phyloP scores from a whole-genome alignment of 495 filamentous ascomycete genomes.

The Aspergillus bertholletiae region DNA sequence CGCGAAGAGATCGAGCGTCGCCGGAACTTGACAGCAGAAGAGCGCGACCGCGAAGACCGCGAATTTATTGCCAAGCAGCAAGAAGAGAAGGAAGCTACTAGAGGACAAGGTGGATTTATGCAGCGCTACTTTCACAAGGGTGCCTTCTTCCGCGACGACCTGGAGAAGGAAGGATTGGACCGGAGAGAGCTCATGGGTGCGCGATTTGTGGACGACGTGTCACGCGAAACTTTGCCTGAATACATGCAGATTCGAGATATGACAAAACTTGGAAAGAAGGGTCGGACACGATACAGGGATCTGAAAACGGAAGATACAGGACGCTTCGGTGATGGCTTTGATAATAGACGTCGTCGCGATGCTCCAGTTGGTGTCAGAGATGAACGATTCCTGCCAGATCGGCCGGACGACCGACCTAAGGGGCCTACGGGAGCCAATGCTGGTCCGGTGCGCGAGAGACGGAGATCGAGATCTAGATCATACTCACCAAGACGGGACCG shows the following conservation, averaged over 20 bases:
- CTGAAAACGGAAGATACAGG: slow-evolving; percentile 91
- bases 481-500: slow-evolving; percentile 32
- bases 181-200: slow-evolving; percentile 78
- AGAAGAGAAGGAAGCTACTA: slow-evolving; percentile 75
- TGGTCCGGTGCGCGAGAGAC: slow-evolving; percentile 38
- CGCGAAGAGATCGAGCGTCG: slow-evolving; percentile 86
- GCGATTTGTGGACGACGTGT: slow-evolving; percentile 73
- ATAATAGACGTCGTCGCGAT: slow-evolving; percentile 39
- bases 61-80: slow-evolving; percentile 73
- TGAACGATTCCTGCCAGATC: slow-evolving; percentile 71
- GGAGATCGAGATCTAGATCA: slow-evolving; percentile 32
- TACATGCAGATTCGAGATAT: slow-evolving; percentile 92
- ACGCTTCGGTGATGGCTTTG: slow-evolving; percentile 65
- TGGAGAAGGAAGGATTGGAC: slow-evolving; percentile 67
- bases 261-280: slow-evolving; percentile 91
- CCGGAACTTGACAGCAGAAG: slow-evolving; percentile 79
- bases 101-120: slow-evolving; percentile 86
- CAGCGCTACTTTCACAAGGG: slow-evolving; percentile 97
- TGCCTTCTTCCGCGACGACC: slow-evolving; percentile 87
- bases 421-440: slow-evolving; percentile 51
- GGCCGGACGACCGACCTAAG: slow-evolving; percentile 29
- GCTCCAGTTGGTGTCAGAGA: slow-evolving; percentile 51
- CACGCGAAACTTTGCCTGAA: slow-evolving; percentile 77
- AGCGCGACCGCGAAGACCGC: slow-evolving; percentile 82
- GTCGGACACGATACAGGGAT: slow-evolving; percentile 85